phyloP scores from a whole-genome alignment of 345 rosid species.

The Gossypium arboreum region DNA sequence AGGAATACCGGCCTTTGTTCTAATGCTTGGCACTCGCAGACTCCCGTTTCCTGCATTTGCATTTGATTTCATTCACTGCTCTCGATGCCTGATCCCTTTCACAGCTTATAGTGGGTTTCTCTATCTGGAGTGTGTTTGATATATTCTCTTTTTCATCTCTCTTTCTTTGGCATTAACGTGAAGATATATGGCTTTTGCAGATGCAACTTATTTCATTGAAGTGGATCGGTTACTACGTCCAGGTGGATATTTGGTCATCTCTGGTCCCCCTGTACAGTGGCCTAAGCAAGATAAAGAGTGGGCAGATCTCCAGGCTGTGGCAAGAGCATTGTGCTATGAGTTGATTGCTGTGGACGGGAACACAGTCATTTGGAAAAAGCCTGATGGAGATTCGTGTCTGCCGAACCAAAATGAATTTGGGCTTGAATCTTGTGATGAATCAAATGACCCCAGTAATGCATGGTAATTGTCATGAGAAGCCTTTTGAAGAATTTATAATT shows the following conservation, averaged over 20 bases:
- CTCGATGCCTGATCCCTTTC: conserved; percentile 89
- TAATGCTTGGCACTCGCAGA: conserved; percentile 98
- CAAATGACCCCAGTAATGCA: conserved; percentile 62
- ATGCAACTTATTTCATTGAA: conserved; percentile 90
- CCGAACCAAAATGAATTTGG: conserved; percentile 73
- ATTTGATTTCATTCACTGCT: conserved; percentile 87
- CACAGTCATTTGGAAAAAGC: conserved; percentile 97
- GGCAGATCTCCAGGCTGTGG: conserved; percentile 96
- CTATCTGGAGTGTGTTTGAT: background rate
- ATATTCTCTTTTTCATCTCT: background rate
- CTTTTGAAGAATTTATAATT: conserved; percentile 9
- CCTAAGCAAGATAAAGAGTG: conserved; percentile 97
- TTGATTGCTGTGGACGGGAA: conserved; percentile 84
- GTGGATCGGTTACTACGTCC: conserved; percentile 90
- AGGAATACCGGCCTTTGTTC: conserved; percentile 96
- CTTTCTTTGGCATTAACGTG: conserved; percentile 20
- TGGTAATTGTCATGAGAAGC: conserved; percentile 50
- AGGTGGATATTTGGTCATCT: conserved; percentile 90
- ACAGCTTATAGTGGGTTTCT: conserved; percentile 87
- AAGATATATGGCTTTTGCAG: conserved; percentile 40
- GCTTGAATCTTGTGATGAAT: conserved; percentile 65
- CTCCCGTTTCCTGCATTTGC: conserved; percentile 92
- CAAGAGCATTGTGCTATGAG: conserved; percentile 84
- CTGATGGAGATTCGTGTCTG: conserved; percentile 65
- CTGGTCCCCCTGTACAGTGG: conserved; percentile 99